Evolutionary conservation across 345 rosid genomes (phyloP).

Genomic region (Xanthoceras sorbifolium): DNA sequence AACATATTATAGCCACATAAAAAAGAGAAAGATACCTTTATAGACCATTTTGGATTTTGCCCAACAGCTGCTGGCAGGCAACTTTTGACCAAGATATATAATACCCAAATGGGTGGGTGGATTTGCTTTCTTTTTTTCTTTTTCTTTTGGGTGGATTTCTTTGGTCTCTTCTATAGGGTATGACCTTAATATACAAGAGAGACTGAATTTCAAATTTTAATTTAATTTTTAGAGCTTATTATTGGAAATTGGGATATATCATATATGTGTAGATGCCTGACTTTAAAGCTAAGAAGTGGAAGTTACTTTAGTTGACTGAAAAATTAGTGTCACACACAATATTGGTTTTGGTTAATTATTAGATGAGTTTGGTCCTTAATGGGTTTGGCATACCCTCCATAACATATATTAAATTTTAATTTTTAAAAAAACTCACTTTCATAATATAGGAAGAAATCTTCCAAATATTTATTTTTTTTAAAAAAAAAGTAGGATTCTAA

Average conservation of each 20-base stretch:
- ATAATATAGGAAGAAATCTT: no score
- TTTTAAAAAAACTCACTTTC: no score
- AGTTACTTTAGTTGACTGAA: constrained; percentile 9
- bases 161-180: background rate
- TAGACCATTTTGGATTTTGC: background rate
- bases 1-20: background rate
- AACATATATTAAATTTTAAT: no score
- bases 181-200: background rate
- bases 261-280: background rate
- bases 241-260: no score
- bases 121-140: background rate
- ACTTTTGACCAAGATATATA: background rate
- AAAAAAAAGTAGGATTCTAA: background rate
- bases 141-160: background rate
- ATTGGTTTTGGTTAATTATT: background rate
- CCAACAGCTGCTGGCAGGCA: background rate
- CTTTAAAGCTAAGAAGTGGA: background rate
- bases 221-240: background rate
- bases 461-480: no score
- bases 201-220: background rate
- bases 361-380: background rate
- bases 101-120: background rate
- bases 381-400: constrained; percentile 15
- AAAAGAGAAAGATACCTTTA: background rate
- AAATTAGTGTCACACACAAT: background rate